Evolutionary conservation across 2,329 filamentous ascomycete species (phyloP).

Genomic region (Dothistroma septosporum): DNA sequence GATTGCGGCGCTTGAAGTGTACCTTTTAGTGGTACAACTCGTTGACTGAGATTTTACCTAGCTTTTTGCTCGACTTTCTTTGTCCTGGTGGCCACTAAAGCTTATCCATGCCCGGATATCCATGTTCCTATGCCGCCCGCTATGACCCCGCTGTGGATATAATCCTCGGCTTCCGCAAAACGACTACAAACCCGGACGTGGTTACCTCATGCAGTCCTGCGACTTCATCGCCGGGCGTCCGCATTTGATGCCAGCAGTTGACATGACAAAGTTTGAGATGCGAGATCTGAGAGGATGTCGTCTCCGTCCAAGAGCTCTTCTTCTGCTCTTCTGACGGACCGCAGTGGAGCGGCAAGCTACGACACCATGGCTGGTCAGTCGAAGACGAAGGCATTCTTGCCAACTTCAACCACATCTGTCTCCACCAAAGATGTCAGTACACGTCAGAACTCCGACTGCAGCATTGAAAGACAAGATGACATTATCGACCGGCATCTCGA

Average conservation of each 20-base stretch:
- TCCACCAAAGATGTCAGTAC: background rate
- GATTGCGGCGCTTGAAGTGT: background rate
- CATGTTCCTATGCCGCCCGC: background rate
- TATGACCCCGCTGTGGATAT: background rate
- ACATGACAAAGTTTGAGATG: background rate
- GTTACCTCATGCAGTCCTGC: background rate
- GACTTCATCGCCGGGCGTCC: background rate
- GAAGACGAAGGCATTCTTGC: background rate
- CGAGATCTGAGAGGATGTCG: background rate
- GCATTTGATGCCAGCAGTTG: background rate
- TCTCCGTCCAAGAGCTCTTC: background rate
- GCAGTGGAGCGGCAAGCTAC: background rate
- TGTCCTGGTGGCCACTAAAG: background rate
- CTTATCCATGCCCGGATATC: background rate
- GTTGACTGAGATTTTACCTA: background rate
- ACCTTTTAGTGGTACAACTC: background rate
- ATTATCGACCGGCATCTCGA: slow-evolving; percentile 26
- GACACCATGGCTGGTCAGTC: background rate
- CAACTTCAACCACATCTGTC: background rate
- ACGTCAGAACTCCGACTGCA: background rate
- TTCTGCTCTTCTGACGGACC: background rate
- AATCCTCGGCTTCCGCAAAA: background rate
- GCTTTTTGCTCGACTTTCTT: background rate
- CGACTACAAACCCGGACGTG: background rate
- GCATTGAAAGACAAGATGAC: background rate